Percentiles rank a stretch among this genome's conserved stretches.
Conservation (phyloP, 495 filamentous ascomycete genomes). For the Lophiotrema nucula region DNA sequence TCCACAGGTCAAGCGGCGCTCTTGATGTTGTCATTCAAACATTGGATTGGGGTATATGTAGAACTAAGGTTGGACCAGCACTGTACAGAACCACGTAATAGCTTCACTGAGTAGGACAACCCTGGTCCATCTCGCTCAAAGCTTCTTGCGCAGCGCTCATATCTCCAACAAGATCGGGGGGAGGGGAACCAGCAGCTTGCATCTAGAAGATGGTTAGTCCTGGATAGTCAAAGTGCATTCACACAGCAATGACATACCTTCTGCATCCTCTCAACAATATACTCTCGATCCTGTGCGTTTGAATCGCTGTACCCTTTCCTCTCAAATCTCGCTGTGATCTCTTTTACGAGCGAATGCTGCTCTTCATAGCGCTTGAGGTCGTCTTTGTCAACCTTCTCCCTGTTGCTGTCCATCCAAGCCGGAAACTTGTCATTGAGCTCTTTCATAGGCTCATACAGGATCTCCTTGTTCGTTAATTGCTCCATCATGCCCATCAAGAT, state of each 20-base stretch:
- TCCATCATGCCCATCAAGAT: constrained; percentile 98
- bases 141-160: constrained; percentile 75
- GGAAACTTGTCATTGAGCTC: constrained; percentile 91
- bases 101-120: constrained; percentile 66
- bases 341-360: constrained; percentile 76
- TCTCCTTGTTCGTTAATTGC: constrained; percentile 95
- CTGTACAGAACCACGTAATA: too few relatives aligned
- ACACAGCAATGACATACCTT: constrained; percentile 59
- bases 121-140: constrained; percentile 65
- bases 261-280: constrained; percentile 96
- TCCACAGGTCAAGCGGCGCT: too few relatives aligned
- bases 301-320: constrained; percentile 72
- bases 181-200: constrained; percentile 91
- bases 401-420: constrained; percentile 79
- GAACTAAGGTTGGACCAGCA: too few relatives aligned
- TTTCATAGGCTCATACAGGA: constrained; percentile 98
- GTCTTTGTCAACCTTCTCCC: constrained; percentile 57
- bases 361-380: constrained; percentile 77
- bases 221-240: background rate
- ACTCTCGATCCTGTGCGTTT: constrained; percentile 78
- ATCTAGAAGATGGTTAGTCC: constrained; percentile 56
- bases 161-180: constrained; percentile 84
- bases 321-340: constrained; percentile 90
- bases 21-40: too few relatives aligned
- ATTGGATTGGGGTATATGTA: constrained; percentile 17